Conservation (phyloP, 2,329 filamentous ascomycete genomes). For the Fusarium sublunatum region DNA sequence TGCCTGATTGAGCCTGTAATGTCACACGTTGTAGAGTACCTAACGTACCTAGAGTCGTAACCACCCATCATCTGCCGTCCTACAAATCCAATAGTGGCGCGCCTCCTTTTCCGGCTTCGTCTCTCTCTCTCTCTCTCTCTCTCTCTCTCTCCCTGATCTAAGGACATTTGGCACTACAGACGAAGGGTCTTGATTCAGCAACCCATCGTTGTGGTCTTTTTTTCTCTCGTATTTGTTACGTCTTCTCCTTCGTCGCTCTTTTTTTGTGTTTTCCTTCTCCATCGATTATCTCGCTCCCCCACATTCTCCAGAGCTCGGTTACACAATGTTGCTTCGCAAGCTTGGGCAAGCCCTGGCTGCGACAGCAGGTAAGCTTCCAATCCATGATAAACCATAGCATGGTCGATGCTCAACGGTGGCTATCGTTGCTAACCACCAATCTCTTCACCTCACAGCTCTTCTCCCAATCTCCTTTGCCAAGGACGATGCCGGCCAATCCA, state of each 20-base stretch:
- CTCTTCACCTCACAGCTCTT: slow-evolving; percentile 34
- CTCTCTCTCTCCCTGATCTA: slow-evolving; percentile 26
- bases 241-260: neutral
- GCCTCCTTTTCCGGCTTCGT: slow-evolving; percentile 40
- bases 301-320: slow-evolving; percentile 15
- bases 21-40: slow-evolving; percentile 8
- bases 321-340: slow-evolving; percentile 47
- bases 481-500: slow-evolving; percentile 51
- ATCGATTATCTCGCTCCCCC: slow-evolving; percentile 11
- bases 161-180: neutral
- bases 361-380: slow-evolving; percentile 43
- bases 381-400: neutral
- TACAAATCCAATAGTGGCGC: slow-evolving; percentile 34
- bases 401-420: neutral
- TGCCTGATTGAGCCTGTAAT: slow-evolving; percentile 24
- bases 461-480: slow-evolving; percentile 43
- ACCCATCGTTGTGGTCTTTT: slow-evolving; percentile 5
- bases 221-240: neutral
- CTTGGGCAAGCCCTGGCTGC: slow-evolving; percentile 47
- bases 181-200: slow-evolving; percentile 13
- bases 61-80: slow-evolving; percentile 26
- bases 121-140: slow-evolving; percentile 35
- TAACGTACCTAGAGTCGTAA: neutral
- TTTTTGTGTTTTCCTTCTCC: slow-evolving; percentile 6
- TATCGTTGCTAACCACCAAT: slow-evolving; percentile 4